Base-by-base conservation (phyloP, 805 yeast species). In the Metschnikowia gelsemii region DNA sequence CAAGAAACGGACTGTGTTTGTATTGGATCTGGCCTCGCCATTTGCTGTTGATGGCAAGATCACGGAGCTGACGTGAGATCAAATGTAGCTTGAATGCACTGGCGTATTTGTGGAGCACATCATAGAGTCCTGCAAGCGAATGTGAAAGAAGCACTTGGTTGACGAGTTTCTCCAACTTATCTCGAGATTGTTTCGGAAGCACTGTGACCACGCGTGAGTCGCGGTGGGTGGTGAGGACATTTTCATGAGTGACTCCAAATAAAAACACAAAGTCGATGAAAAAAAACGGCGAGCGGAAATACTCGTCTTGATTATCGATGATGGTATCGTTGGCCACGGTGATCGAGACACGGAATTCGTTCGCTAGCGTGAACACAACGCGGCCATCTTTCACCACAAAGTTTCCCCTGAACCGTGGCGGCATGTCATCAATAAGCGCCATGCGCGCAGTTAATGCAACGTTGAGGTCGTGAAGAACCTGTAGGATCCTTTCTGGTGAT, bases 331-430 rank as follows among this genome's bases (percentile, higher is more conserved):
- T 80, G 0, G 93, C 86, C n/a, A 90, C 71, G 18, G 89, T 87
- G 12, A 88, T 74, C 17, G 65, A 56, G 1, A 66, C 66, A 57
- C 81, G 80, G 56, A 86, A 88, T 36, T 83, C 83, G 40, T 78
- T 73, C 1, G 75, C 72, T 2, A 86, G 77, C 3, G 75, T 68
- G 50, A 86, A 80, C 40, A 75, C 75, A 2, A 85, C 82, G 38
- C 95, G 71, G 11, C 98, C 99, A 61, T 91, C 82, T 40, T 72
- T 70, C 14, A 91, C 79, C 21, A 61, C 64, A 59, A 85, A 87
- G 42, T 80, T 72, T 14, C 54, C 43, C 25, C 78, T 64, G 51
- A 87, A 85, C 28, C 76, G 75, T 8, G 62, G 54, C 0, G 97
- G 96, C 25, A 91, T 61, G 27, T 76, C 76, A 43, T 70, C 71